Conservation (phyloP, 1,284 basidiomycete species). For the Moniliella sp. region DNA sequence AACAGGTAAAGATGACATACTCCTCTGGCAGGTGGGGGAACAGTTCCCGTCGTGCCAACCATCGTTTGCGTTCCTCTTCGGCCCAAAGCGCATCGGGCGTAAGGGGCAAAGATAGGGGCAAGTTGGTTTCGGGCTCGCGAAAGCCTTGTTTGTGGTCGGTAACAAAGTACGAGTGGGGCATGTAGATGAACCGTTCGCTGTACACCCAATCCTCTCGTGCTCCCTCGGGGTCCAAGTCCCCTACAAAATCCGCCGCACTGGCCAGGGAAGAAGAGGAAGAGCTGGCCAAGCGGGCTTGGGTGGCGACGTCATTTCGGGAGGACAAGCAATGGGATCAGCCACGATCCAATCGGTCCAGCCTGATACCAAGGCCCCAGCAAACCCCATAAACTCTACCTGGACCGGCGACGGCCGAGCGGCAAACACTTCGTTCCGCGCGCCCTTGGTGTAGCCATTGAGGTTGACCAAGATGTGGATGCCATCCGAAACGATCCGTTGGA, state of each 20-base stretch:
- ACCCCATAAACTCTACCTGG: constrained; percentile 41
- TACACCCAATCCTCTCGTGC: constrained; percentile 41
- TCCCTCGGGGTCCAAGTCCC: constrained; percentile 42
- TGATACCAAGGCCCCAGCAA: constrained; percentile 41
- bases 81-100: constrained; percentile 36
- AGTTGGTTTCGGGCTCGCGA: constrained; percentile 7
- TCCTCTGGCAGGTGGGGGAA: constrained; percentile 37
- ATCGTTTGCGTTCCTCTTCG: constrained; percentile 39
- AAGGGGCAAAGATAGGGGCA: not conserved
- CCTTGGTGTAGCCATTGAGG: constrained; percentile 47
- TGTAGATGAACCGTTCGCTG: constrained; percentile 34
- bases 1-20: constrained; percentile 44
- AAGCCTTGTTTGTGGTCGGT: constrained; percentile 46
- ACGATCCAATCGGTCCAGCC: constrained; percentile 48
- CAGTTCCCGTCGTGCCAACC: constrained; percentile 37
- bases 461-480: constrained; percentile 44
- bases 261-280: constrained; percentile 6
- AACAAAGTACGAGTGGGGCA: constrained; percentile 45
- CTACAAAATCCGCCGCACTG: constrained; percentile 34
- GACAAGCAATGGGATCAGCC: constrained; percentile 41
- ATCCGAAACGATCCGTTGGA: constrained; percentile 39
- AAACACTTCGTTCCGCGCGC: constrained; percentile 45
- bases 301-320: constrained; percentile 37
- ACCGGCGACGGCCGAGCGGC: constrained; percentile 44
- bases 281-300: not conserved